Conservation (phyloP, 768 basidiomycete species). For the Mycena sanguinolenta region DNA sequence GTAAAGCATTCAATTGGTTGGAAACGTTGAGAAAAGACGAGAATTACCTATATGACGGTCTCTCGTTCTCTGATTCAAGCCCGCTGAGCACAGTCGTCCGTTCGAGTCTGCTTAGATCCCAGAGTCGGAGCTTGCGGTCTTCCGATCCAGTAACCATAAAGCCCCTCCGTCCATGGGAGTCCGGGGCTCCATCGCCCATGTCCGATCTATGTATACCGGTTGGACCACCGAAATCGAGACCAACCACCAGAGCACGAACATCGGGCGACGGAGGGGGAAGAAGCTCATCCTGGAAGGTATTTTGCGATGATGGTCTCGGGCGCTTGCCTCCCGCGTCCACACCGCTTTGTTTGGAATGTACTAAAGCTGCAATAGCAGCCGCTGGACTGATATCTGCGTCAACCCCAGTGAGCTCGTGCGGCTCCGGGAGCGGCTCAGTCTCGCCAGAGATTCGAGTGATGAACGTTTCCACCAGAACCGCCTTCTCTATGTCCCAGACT, state of each 20-base stretch:
- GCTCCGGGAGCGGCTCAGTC: conserved; percentile 66
- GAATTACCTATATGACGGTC: conserved; percentile 80
- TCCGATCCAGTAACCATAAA: conserved; percentile 92
- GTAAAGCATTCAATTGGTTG: conserved; percentile 1
- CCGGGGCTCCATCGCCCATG: conserved; percentile 56
- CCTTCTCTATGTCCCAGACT: conserved; percentile 94
- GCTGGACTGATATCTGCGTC: conserved; percentile 77
- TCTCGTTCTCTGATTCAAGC: conserved; percentile 79
- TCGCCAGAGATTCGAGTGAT: conserved; percentile 64
- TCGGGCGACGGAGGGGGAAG: conserved; percentile 70
- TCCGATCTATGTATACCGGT: conserved; percentile 66
- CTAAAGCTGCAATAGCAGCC: conserved; percentile 82
- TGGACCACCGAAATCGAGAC: conserved; percentile 84
- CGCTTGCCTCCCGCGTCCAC: conserved; percentile 47
- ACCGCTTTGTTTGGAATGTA: conserved; percentile 72
- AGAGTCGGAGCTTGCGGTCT: conserved; percentile 88
- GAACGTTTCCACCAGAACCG: conserved; percentile 84
- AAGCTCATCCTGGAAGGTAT: conserved; percentile 49
- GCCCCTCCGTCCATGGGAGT: conserved; percentile 63
- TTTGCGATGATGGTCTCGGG: conserved; percentile 49
- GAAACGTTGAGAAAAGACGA: not conserved
- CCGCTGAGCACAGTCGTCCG: conserved; percentile 87
- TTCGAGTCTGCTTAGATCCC: conserved; percentile 85
- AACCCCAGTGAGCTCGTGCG: conserved; percentile 62
- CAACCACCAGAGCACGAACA: conserved; percentile 77